Conservation (phyloP, 768 basidiomycete genomes). For the Vishniacozyma victoriae region DNA sequence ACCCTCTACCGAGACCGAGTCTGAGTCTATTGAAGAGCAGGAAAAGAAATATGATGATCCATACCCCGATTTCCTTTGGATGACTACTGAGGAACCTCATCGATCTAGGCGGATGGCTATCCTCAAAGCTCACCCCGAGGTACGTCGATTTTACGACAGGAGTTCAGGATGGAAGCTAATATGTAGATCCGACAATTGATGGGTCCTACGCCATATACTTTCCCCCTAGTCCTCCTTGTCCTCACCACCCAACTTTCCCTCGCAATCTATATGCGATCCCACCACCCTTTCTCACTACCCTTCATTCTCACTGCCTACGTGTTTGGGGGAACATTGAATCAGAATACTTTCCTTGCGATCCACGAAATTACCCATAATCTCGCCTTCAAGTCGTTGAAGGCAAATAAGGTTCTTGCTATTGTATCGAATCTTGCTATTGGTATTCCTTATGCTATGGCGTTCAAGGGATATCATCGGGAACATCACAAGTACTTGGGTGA, state of each 20-base stretch:
- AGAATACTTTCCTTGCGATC: conserved; percentile 95
- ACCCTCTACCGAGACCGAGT: neutral
- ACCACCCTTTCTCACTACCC: conserved; percentile 60
- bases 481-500: conserved; percentile 95
- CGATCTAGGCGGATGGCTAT: conserved; percentile 78
- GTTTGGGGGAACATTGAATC: conserved; percentile 91
- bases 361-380: conserved; percentile 99
- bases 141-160: conserved; percentile 43
- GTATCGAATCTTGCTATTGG: conserved; percentile 90
- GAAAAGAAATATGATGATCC: conserved; percentile 8
- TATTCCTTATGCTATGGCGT: conserved; percentile 87
- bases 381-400: conserved; percentile 72
- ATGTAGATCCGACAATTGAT: conserved; percentile 90
- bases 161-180: neutral
- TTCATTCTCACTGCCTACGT: conserved; percentile 76
- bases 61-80: conserved; percentile 77
- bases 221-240: conserved; percentile 79
- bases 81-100: conserved; percentile 98
- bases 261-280: conserved; percentile 63
- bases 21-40: neutral
- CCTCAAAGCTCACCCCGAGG: conserved; percentile 90
- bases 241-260: conserved; percentile 66
- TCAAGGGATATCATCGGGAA: conserved; percentile 95
- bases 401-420: conserved; percentile 82
- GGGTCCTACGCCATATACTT: conserved; percentile 88